Evolutionary conservation across 2,329 filamentous ascomycete species (phyloP).

Genomic region (Gaeumannomyces tritici): DNA sequence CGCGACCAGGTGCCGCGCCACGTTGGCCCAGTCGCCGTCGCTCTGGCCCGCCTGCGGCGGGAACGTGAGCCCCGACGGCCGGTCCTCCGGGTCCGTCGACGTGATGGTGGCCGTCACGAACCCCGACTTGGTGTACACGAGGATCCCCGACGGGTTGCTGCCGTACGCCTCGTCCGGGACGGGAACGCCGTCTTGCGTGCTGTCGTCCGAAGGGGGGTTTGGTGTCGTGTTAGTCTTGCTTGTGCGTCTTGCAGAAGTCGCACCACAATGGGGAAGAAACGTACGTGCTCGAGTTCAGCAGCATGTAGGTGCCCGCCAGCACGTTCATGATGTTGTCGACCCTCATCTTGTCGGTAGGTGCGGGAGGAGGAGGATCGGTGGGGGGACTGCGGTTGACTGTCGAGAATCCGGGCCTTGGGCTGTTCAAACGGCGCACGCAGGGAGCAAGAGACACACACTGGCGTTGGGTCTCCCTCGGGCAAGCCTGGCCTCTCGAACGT

Average conservation of each 20-base stretch:
- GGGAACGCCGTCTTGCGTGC: constrained; percentile 9
- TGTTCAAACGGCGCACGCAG: too few relatives aligned
- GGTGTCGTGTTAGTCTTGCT: too few relatives aligned
- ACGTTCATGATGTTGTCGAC: neutral
- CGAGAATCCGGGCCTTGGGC: too few relatives aligned
- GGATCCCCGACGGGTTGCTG: constrained; percentile 12
- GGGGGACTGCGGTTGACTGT: too few relatives aligned
- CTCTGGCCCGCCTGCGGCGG: constrained; percentile 12
- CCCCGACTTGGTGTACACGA: constrained; percentile 15
- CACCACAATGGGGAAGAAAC: neutral
- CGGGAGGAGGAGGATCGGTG: too few relatives aligned
- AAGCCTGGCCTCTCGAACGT: too few relatives aligned
- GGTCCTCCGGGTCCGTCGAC: constrained; percentile 15
- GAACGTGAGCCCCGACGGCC: constrained; percentile 14
- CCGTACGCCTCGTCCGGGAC: constrained; percentile 12
- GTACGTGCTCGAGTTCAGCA: constrained; percentile 3
- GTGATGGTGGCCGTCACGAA: constrained; percentile 19
- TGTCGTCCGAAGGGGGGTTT: neutral
- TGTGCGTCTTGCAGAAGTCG: neutral
- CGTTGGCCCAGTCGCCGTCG: constrained; percentile 16
- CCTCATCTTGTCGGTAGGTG: neutral
- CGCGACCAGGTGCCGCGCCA: constrained; percentile 15
- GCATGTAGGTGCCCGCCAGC: constrained; percentile 2
- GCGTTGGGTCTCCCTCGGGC: too few relatives aligned
- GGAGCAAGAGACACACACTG: too few relatives aligned